Conservation (phyloP, 2,329 filamentous ascomycete genomes). For the Penicillium sp. region DNA sequence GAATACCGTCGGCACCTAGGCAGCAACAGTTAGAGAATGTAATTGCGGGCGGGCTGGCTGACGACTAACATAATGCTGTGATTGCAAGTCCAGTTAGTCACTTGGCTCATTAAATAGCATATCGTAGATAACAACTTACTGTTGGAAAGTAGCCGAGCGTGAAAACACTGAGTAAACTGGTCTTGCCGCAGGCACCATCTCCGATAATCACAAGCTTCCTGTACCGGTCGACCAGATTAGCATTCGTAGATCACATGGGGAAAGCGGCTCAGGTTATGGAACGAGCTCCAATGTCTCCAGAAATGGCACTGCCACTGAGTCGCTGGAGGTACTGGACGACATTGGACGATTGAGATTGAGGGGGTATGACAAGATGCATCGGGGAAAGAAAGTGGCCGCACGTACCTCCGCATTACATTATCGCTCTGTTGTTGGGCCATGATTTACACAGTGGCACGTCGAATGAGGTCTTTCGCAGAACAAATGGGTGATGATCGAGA, state of each 20-base stretch:
- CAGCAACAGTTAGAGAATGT: slow-evolving; percentile 11
- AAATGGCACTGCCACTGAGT: neutral
- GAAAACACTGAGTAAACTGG: slow-evolving; percentile 94
- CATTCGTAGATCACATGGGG: neutral
- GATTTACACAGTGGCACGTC: slow-evolving; percentile 10
- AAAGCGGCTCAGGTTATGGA: neutral
- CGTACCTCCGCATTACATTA: slow-evolving; percentile 58
- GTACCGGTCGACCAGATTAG: slow-evolving; percentile 22
- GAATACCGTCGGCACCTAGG: slow-evolving; percentile 89
- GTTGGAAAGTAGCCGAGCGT: slow-evolving; percentile 97
- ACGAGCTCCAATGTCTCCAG: neutral
- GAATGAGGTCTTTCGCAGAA: neutral
- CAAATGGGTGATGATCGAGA: slow-evolving; percentile 6
- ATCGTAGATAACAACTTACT: slow-evolving; percentile 56
- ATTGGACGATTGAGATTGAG: slow-evolving; percentile 5
- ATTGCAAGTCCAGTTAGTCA: slow-evolving; percentile 14
- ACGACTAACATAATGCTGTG: slow-evolving; percentile 47
- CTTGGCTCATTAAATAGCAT: slow-evolving; percentile 19
- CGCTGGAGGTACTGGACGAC: slow-evolving; percentile 1
- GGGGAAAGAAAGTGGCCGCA: slow-evolving; percentile 11
- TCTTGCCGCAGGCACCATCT: slow-evolving; percentile 97
- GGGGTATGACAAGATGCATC: slow-evolving; percentile 7
- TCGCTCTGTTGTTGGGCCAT: slow-evolving; percentile 43
- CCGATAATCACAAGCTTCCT: slow-evolving; percentile 97
- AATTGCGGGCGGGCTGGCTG: neutral